phyloP scores from a whole-genome alignment of 805 yeast genomes.

The Isabelozyma rhagii region DNA sequence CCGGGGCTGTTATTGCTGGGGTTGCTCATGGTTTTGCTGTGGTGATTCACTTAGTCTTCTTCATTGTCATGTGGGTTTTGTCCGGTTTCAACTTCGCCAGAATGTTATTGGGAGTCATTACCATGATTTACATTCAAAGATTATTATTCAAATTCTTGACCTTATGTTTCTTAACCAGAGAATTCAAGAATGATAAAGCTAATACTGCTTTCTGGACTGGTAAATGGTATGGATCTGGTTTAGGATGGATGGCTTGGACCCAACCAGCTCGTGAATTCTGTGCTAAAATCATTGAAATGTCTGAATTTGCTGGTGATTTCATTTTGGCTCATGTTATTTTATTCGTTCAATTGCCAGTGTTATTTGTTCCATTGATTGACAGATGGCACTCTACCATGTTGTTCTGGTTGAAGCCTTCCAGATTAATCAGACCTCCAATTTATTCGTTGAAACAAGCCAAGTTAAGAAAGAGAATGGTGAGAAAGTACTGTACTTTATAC shows the following conservation, averaged over 20 bases:
- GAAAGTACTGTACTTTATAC: constrained; percentile 84
- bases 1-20: constrained; percentile 94
- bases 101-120: constrained; percentile 80
- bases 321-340: constrained; percentile 85
- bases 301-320: constrained; percentile 96
- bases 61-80: constrained; percentile 94
- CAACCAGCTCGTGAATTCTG: constrained; percentile 95
- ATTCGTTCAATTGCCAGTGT: constrained; percentile 84
- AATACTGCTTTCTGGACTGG: constrained; percentile 99
- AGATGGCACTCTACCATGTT: constrained; percentile 98
- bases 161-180: constrained; percentile 78
- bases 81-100: constrained; percentile 89
- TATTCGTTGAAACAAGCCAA: constrained; percentile 94
- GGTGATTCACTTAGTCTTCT: constrained; percentile 78
- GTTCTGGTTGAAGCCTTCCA: constrained; percentile 97
- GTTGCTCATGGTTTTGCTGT: constrained; percentile 96
- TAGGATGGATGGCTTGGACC: constrained; percentile 91
- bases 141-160: constrained; percentile 82
- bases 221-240: constrained; percentile 94
- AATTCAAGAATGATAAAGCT: constrained; percentile 91
- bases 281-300: constrained; percentile 90
- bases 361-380: constrained; percentile 83
- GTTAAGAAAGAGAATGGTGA: constrained; percentile 95
- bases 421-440: constrained; percentile 97
- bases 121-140: constrained; percentile 86